A percentile compares a stretch with the other conserved stretches of the same genome.
phyloP scores from a whole-genome alignment of 176 grass and related monocot species.

The Otatea glauca region DNA sequence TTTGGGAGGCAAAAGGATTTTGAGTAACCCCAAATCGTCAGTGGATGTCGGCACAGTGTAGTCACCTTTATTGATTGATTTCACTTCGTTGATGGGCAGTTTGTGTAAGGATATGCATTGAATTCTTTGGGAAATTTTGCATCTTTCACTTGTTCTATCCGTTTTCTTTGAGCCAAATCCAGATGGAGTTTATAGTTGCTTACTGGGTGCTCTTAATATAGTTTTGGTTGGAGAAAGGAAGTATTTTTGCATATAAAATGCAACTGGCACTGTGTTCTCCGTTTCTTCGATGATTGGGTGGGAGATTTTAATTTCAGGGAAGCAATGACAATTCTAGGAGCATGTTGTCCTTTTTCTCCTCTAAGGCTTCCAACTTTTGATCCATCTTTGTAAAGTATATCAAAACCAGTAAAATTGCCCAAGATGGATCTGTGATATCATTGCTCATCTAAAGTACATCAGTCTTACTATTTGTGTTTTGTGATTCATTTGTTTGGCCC shows the following conservation, averaged over 20 bases:
- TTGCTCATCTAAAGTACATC: slow-evolving; percentile 25
- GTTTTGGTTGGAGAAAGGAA: slow-evolving; percentile 9
- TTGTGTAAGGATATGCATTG: slow-evolving; percentile 24
- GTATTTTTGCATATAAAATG: not conserved
- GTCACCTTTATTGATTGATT: not conserved
- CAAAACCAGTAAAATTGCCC: not conserved
- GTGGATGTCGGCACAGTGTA: not conserved
- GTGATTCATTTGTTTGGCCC: slow-evolving; percentile 4
- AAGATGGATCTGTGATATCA: slow-evolving; percentile 39
- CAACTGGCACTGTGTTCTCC: not conserved
- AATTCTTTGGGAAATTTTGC: not conserved
- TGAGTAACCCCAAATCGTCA: not conserved
- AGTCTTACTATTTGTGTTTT: slow-evolving; percentile 2
- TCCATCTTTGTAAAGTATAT: not conserved
- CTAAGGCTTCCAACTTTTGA: not conserved
- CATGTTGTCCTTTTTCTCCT: not conserved
- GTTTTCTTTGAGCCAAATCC: slow-evolving; percentile 5
- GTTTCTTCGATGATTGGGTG: not conserved
- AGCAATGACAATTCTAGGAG: not conserved
- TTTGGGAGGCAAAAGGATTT: slow-evolving; percentile 9
- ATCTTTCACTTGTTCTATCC: not conserved
- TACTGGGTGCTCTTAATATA: not conserved
- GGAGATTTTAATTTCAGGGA: slow-evolving; percentile 14
- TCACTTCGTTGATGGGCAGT: not conserved
- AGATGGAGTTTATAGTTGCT: not conserved